Percentiles rank a stretch among this genome's conserved stretches.
Evolutionary conservation across 2,329 filamentous ascomycete genomes (phyloP).

Genomic region (Ceratocystiopsis minuta): DNA sequence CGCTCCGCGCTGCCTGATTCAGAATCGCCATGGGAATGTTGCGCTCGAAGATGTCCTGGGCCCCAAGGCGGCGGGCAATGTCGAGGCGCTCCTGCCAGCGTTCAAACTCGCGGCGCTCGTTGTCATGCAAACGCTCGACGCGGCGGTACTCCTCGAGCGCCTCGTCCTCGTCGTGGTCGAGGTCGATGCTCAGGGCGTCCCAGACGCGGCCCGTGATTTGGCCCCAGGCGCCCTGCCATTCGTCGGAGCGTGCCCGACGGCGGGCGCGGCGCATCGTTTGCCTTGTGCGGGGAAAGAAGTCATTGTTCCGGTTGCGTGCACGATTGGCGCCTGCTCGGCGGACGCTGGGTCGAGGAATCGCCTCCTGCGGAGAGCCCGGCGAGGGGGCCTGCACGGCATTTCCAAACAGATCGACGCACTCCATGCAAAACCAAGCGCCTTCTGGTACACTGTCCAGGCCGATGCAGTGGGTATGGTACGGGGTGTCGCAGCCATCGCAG

Average conservation of each 20-base stretch:
- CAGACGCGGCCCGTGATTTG: constrained; percentile 42
- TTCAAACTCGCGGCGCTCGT: constrained; percentile 37
- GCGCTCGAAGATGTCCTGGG: constrained; percentile 51
- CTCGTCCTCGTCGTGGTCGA: constrained; percentile 68
- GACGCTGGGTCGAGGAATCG: background rate
- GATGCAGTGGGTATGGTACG: constrained; percentile 84
- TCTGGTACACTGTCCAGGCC: constrained; percentile 60
- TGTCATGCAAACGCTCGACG: constrained; percentile 34
- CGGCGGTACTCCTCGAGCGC: constrained; percentile 33
- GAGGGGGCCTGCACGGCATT: constrained; percentile 19
- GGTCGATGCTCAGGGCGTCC: constrained; percentile 55
- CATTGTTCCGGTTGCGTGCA: constrained; percentile 10
- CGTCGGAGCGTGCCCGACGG: constrained; percentile 50
- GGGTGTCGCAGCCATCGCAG: constrained; percentile 78
- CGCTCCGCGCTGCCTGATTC: constrained; percentile 35
- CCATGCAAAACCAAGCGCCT: constrained; percentile 80
- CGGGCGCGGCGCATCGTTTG: constrained; percentile 37
- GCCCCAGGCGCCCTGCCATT: constrained; percentile 80
- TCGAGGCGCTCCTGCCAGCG: constrained; percentile 73
- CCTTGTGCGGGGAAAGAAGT: constrained; percentile 35
- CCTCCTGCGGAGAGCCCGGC: background rate
- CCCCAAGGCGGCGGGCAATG: constrained; percentile 66
- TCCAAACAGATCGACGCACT: constrained; percentile 43
- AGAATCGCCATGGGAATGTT: constrained; percentile 39
- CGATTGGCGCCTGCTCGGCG: constrained; percentile 1